Base-by-base conservation (phyloP, 2,329 filamentous ascomycete species). In the Xylariaceae sp. region DNA sequence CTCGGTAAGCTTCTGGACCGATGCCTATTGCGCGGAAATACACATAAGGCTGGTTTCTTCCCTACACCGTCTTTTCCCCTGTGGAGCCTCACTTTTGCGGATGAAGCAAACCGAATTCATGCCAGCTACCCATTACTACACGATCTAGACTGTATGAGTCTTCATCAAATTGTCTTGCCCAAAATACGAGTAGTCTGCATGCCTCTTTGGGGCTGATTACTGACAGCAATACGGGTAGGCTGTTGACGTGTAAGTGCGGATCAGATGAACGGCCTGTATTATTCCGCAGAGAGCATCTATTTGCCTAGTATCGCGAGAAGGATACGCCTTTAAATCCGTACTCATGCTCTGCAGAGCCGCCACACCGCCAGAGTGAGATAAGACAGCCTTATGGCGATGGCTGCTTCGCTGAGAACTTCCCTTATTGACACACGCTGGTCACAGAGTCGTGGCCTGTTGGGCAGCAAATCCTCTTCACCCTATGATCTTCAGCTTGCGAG, bases 51-150 rank as follows among this genome's bases (percentile, higher is more conserved):
- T 54, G 51, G 23, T 56, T 53, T 41, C 48, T 51, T 57, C 5
- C 37, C 56, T 51, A 61, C 61, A 63, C 61, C 61, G 61, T 63
- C 61, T 63, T 63, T 51, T 18, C 37, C 37, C 37, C 7, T 58
- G 60, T 59, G 58, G 60, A 58, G 51, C 57, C 47, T 35, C 51
- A 34, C 10, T n/a, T 44, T 17, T 30, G 10, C 17, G 7, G 39
- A 53, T 23, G 34, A 45, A 53, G 45, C 56, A 23, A 37, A 47
- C 50, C 23, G 23, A 10, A 9, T 8, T 41, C 11, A 10, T 41
- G 8, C 37, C 37, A 41, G 37, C 37, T 41, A 30, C 37, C 9
- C 37, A 8, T 10, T 41, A 41, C 37, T 13, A 13, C 11, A 41
- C 37, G 37, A 41, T 41, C 9, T 41, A 41, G 11, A 41, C 23